Evolutionary conservation across 768 basidiomycete species (phyloP), one percentile per base, ranked within the genome.

Genomic region (Mycena haematopus): DNA sequence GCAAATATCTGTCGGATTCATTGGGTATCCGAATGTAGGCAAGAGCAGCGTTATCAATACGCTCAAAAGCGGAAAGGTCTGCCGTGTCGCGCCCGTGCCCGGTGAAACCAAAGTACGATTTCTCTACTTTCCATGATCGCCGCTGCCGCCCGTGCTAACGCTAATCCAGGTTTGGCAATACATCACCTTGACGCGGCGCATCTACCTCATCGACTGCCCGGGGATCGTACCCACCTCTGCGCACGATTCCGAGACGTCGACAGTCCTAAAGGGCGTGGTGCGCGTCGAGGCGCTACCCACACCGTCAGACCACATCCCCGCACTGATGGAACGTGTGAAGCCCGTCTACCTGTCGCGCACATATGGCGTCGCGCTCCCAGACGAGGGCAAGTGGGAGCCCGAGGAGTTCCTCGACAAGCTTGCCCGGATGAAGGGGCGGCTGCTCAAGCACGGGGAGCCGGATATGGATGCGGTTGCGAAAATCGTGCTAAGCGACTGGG

Each of bases 171-270:
- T 99, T 68, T 99, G 97, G 97, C 96, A 99, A 84, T 99, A 99
- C 77, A 98, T 99, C 79, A 96, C 95, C 29, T 81, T 99, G 44
- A 99, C 96, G 62, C 87, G 91, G 65, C 86, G 92, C 56, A 99
- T 99, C 73, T 99, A 98, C 80, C 90, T 99, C 68, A 98, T 99
- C 79, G 97, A 99, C 77, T 99, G 97, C 74, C 97, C 97, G 29
- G 97, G 97, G 52, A 93, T 99, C 75, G 97, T 98, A 1, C 96
- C 96, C 2, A 90, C 95, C 19, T 96, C 95, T 24, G 91, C 94
- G 2, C 84, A 92, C 65, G 96, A 99, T 75, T 86, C 91, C 2
- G 90, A 96, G 72, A 93, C 94, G 0, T 86, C 88, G 17, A 97
- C 89, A 5, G 97, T 99, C 24, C 85, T 99, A 61, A 99, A 99